Base-by-base conservation (phyloP, 2,329 filamentous ascomycete genomes). In the Fusarium sp. region DNA sequence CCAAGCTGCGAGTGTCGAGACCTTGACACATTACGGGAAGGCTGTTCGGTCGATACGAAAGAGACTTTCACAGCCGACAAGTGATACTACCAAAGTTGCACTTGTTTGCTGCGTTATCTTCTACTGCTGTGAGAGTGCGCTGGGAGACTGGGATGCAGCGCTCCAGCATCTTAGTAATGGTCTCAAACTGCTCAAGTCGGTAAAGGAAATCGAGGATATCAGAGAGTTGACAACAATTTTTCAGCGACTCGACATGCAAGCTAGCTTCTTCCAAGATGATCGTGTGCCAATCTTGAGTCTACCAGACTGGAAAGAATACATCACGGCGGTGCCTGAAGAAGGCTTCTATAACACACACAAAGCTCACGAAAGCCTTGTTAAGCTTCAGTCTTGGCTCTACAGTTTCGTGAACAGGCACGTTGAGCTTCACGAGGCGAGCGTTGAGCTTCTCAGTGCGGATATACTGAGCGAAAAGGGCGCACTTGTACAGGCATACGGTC, bases 261-360 rank as follows among this genome's bases (percentile, higher is more conserved):
- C 69, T 7, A 67, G 58, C 16, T 62, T 72, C 40, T 72, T 72
- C 11, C 49, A 72, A 18, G 70, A 72, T 15, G 62, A 64, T 12
- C 59, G 70, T 3, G 20, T 45, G 4, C 69, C 70, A 1, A 24
- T 67, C 4, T 29, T 72, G 18, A 54, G 25, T 4, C 29, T 67
- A 4, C 12, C 51, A 12, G 22, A 51, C 12, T 38, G 24, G 15
- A 46, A 27, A 15, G 34, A 38, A 18, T 2, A 13, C 12, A 9
- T n/a, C 2, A 29, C 30, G 5, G 4, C 54, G 18, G 24, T 24
- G 8, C 15, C 7, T 2, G 15, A 20, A 1, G 12, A 22, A 10
- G 5, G 6, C 1, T 65, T 72, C 6, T 3, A 12, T 0, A 38
- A 49, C 0, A 6, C 70, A 0, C 30, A 58, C 22, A 44, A 62